Percentiles rank a stretch among this genome's conserved stretches.
Conservation (phyloP, 2,329 filamentous ascomycete genomes). For the Aschersonia sp. region DNA sequence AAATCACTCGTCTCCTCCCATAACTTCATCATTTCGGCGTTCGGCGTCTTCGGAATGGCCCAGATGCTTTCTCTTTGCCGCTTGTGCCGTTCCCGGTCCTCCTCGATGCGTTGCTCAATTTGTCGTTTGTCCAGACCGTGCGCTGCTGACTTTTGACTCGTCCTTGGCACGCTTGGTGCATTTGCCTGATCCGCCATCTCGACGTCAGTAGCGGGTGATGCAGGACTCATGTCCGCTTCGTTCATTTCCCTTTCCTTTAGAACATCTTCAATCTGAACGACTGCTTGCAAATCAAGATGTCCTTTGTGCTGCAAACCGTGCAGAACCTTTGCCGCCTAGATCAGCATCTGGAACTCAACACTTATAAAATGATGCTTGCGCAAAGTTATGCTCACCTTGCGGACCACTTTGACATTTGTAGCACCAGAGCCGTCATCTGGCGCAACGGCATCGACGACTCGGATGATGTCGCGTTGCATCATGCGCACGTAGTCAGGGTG, state of each 20-base stretch:
- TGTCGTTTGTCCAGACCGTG: constrained; percentile 63
- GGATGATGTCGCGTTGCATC: constrained; percentile 86
- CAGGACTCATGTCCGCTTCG: constrained; percentile 37
- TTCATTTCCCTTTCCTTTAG: constrained; percentile 65
- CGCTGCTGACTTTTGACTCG: constrained; percentile 15
- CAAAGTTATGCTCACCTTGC: constrained; percentile 41
- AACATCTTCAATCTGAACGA: constrained; percentile 68
- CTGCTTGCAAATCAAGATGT: constrained; percentile 60
- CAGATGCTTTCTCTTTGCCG: constrained; percentile 82
- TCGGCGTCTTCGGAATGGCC: constrained; percentile 54
- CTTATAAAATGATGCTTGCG: background rate
- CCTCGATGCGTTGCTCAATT: constrained; percentile 91
- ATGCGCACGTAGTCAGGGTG: constrained; percentile 77
- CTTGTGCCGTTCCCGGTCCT: constrained; percentile 92
- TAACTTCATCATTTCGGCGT: constrained; percentile 61
- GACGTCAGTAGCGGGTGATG: constrained; percentile 31
- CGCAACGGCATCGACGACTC: constrained; percentile 83
- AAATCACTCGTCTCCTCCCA: constrained; percentile 83
- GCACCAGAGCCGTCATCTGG: constrained; percentile 77
- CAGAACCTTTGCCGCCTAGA: constrained; percentile 36
- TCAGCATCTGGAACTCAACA: background rate
- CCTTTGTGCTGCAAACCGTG: constrained; percentile 54
- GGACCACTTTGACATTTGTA: constrained; percentile 85
- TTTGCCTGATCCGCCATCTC: constrained; percentile 26
- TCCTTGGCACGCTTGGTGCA: constrained; percentile 24